A percentile compares a stretch with the other conserved stretches of the same genome.
Evolutionary conservation across 768 basidiomycete genomes (phyloP).

Genomic region (Termitomyces sp.): DNA sequence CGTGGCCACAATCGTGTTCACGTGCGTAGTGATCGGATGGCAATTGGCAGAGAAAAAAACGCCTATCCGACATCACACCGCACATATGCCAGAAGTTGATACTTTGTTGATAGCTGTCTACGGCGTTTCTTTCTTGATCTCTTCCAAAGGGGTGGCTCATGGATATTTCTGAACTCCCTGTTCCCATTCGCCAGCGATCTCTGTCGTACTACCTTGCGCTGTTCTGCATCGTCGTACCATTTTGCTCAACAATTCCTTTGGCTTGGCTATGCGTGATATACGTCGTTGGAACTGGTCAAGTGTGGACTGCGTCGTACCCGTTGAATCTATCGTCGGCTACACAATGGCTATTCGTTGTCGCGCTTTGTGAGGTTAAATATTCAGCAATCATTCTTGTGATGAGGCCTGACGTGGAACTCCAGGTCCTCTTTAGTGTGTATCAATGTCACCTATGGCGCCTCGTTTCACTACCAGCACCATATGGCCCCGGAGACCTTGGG

Average conservation of each 20-base stretch:
- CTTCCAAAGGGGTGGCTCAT: not conserved
- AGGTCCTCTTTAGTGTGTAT: constrained; percentile 73
- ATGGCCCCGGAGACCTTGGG: constrained; percentile 38
- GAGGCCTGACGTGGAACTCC: not conserved
- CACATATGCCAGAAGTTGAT: not conserved
- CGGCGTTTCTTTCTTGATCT: not conserved
- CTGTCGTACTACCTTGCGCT: constrained; percentile 59
- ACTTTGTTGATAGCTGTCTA: not conserved
- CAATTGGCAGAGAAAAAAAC: too few species aligned
- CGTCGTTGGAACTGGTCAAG: constrained; percentile 37
- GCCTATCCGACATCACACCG: not conserved
- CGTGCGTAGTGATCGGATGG: constrained; percentile 2
- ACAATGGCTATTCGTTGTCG: constrained; percentile 39
- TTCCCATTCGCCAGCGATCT: constrained; percentile 32
- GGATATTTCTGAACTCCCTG: constrained; percentile 38
- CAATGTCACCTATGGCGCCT: constrained; percentile 46
- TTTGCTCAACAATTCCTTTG: constrained; percentile 60
- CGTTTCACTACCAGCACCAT: constrained; percentile 44
- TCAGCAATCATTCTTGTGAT: not conserved
- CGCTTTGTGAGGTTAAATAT: constrained; percentile 54
- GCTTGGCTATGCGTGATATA: constrained; percentile 63
- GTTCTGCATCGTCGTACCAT: constrained; percentile 50
- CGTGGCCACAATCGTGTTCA: constrained; percentile 14
- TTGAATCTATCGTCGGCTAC: constrained; percentile 32
- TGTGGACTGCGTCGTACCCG: too few species aligned